Percentiles rank a stretch among this genome's conserved stretches.
phyloP scores from a whole-genome alignment of 2,329 filamentous ascomycete species.

The Aureobasidium leucospermi region DNA sequence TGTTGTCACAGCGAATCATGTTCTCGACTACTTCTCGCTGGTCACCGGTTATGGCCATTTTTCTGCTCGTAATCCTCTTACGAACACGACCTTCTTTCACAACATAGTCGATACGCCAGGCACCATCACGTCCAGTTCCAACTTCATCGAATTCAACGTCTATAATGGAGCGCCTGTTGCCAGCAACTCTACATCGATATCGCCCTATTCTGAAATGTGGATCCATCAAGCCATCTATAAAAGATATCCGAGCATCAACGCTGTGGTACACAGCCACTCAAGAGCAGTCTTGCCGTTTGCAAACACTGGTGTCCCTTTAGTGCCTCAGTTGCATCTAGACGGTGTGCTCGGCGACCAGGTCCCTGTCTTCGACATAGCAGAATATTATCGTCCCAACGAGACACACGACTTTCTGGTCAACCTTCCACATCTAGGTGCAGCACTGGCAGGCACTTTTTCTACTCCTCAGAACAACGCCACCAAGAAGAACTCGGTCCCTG shows the following conservation, averaged over 20 bases:
- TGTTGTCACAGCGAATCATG: background rate
- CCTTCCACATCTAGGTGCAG: background rate
- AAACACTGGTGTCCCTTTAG: background rate
- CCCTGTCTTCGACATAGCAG: background rate
- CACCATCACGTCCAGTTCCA: background rate
- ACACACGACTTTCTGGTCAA: background rate
- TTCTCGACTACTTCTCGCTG: background rate
- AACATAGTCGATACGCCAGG: background rate
- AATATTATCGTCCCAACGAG: background rate
- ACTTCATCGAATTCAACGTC: background rate
- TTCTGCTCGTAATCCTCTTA: background rate
- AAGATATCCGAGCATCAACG: background rate
- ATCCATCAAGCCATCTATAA: conserved; percentile 4
- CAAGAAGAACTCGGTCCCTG: background rate
- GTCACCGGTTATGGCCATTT: background rate
- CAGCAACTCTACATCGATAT: background rate
- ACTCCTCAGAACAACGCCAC: background rate
- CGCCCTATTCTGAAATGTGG: background rate
- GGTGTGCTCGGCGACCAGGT: background rate
- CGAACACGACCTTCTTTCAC: background rate
- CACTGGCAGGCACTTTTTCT: background rate
- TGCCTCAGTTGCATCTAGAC: background rate
- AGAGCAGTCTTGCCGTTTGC: background rate
- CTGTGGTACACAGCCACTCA: background rate
- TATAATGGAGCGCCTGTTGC: background rate